A percentile compares a stretch with the other conserved stretches of the same genome.
phyloP scores from a whole-genome alignment of 345 rosid genomes.

The Isatis tinctoria region DNA sequence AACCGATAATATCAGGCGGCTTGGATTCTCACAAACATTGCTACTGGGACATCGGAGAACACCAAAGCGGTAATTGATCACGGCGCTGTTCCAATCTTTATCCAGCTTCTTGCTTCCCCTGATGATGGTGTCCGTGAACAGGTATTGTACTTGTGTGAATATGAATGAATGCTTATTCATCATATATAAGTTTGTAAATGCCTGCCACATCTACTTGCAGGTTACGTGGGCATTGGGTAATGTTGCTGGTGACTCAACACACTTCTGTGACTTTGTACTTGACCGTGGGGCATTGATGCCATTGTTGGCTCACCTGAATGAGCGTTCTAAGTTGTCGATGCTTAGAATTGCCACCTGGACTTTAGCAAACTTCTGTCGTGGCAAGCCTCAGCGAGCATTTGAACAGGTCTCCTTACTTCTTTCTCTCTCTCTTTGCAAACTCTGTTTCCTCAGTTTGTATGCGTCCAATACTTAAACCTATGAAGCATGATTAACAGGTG shows the following conservation, averaged over 20 bases:
- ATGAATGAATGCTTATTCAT: not conserved
- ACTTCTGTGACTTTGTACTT: constrained; percentile 58
- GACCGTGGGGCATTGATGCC: constrained; percentile 46
- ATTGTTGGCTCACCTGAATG: constrained; percentile 47
- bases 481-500: constrained; percentile 40
- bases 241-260: constrained; percentile 57
- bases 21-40: constrained; percentile 75
- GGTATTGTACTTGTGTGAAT: constrained; percentile 32
- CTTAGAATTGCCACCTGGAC: constrained; percentile 61
- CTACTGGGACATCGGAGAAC: constrained; percentile 61
- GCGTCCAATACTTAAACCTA: not conserved
- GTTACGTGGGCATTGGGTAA: constrained; percentile 72
- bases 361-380: constrained; percentile 56
- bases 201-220: constrained; percentile 22
- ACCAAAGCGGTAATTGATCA: constrained; percentile 64
- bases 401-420: constrained; percentile 32
- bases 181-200: no score
- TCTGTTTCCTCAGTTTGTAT: not conserved
- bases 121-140: constrained; percentile 71
- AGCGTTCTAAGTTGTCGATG: constrained; percentile 50
- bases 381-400: constrained; percentile 59
- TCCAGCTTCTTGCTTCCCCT: constrained; percentile 56
- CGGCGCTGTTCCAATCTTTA: constrained; percentile 59
- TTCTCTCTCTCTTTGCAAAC: not conserved
- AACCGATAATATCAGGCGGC: no score